Evolutionary conservation across 192 early-diverging fungal genomes (phyloP).

Genomic region (Coemansia sp.): DNA sequence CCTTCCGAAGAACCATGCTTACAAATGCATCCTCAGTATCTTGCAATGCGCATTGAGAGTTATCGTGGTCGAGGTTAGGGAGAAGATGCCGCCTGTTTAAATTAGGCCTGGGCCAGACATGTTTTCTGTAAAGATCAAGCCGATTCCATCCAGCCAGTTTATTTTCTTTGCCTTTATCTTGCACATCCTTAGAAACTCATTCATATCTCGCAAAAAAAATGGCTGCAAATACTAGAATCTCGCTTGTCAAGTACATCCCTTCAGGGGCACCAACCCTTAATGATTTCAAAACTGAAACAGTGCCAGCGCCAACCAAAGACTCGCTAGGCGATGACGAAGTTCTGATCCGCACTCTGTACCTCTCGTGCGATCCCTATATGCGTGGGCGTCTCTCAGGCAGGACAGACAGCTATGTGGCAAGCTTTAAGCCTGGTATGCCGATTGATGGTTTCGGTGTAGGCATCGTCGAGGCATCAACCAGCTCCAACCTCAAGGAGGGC

Average conservation of each 20-base stretch:
- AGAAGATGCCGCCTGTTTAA: conserved; percentile 67
- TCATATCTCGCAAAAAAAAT: conserved; percentile 13
- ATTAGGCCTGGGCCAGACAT: too few species aligned
- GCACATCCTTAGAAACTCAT: not conserved
- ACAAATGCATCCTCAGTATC: too few species aligned
- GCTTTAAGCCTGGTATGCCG: conserved; percentile 58
- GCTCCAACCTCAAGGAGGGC: conserved; percentile 58
- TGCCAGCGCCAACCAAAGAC: conserved; percentile 17
- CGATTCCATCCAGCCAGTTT: too few species aligned
- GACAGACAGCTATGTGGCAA: conserved; percentile 58
- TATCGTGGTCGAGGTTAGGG: conserved; percentile 73
- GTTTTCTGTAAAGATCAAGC: too few species aligned
- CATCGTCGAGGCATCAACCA: conserved; percentile 65
- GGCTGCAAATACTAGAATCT: conserved; percentile 18
- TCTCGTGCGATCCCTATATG: conserved; percentile 81
- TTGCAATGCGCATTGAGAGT: conserved; percentile 70
- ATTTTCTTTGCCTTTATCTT: not conserved
- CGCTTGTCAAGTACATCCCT: conserved; percentile 15
- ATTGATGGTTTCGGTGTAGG: conserved; percentile 44
- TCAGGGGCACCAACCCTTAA: conserved; percentile 20
- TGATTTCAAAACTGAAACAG: conserved; percentile 29
- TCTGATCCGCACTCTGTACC: conserved; percentile 61
- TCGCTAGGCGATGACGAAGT: conserved; percentile 24
- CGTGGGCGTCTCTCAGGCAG: conserved; percentile 46
- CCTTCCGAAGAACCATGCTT: too few species aligned